Percentiles rank a stretch among this genome's conserved stretches.
Evolutionary conservation across 108 stramenopile genomes (phyloP).

Genomic region (Pseudonitzschia pungens): DNA sequence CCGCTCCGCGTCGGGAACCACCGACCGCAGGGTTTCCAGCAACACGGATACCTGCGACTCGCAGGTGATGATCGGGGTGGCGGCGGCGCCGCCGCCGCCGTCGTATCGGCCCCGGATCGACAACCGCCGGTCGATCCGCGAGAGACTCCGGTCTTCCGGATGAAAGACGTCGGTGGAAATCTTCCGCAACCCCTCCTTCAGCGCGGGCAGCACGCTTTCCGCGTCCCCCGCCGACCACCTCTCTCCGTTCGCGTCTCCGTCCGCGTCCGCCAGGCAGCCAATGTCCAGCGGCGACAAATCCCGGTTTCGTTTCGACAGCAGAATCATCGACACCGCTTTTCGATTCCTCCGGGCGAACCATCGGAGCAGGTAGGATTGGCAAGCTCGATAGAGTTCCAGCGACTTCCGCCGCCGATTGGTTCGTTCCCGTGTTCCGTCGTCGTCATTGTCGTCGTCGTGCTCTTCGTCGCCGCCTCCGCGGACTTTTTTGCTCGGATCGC

Average conservation of each 20-base stretch:
- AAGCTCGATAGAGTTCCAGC: conserved; percentile 21
- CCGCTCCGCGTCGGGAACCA: not conserved
- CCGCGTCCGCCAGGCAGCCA: no score
- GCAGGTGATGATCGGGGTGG: conserved; percentile 5
- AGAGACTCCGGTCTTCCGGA: conserved; percentile 25
- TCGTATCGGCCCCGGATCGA: conserved; percentile 2
- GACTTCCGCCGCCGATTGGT: no score
- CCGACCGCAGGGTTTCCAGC: conserved; percentile 18
- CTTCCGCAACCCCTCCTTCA: not conserved
- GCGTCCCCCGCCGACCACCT: not conserved
- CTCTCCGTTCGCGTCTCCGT: no score
- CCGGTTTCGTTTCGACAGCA: conserved; percentile 22
- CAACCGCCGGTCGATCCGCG: conserved; percentile 36
- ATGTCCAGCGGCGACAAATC: no score
- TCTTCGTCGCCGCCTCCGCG: not conserved
- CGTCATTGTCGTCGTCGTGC: no score
- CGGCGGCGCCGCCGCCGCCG: no score
- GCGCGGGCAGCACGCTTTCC: not conserved
- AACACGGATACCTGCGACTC: conserved; percentile 16
- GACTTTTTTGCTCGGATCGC: not conserved
- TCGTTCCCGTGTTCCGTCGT: no score
- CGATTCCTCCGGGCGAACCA: conserved; percentile 48
- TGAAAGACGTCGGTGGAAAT: not conserved
- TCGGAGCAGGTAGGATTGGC: conserved; percentile 34
- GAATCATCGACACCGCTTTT: conserved; percentile 5